Evolutionary conservation across 2,329 filamentous ascomycete species (phyloP), one percentile per base, ranked within the genome.

Genomic region (Pleomassaria siparia): DNA sequence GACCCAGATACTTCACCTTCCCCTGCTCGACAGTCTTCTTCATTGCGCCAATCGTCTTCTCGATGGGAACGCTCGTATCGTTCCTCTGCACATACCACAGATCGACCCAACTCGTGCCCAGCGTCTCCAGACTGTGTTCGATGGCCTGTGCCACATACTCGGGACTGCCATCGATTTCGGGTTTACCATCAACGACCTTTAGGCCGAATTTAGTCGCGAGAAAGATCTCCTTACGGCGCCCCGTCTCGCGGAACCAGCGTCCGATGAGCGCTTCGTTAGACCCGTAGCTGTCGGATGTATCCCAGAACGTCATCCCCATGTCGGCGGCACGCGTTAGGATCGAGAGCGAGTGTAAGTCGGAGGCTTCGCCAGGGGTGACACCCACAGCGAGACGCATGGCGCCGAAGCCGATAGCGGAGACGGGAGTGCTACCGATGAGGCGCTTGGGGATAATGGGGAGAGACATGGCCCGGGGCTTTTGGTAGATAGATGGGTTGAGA

Each of bases 21-120:
- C 79, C 79, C 40, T 60, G 59, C 83, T 78, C 71, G 1, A 81
- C 78, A 25, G 88, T 61, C 60, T 88, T 72, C 2, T 50, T 76
- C 72, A 83, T 70, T 12, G 70, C 76, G 36, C 73, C 60, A 2
- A 82, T 67, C 0, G 78, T 83, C 57, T 72, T 69, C 58, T 77
- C 75, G 40, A 77, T 67, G 2, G 75, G 75, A 4, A 73, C 76
- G 49, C 66, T 69, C 32, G 56, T 54, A 50, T 77, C 73, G 20
- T 76, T 56, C 4, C 74, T 70, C 52, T 77, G 74, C 40, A 59
- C 63, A 51, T 73, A 72, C 63, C 76, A 77, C 6, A 77, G 62
- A 54, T 77, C 75, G 20, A 77, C 63, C 79, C 1, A 74, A 5
- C 64, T 45, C 9, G 75, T 33, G 1, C 72, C 73, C 10, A 77